Evolutionary conservation across 2,329 filamentous ascomycete genomes (phyloP), one percentile per base, ranked within the genome.

Genomic region (Cyphellophora europaea): DNA sequence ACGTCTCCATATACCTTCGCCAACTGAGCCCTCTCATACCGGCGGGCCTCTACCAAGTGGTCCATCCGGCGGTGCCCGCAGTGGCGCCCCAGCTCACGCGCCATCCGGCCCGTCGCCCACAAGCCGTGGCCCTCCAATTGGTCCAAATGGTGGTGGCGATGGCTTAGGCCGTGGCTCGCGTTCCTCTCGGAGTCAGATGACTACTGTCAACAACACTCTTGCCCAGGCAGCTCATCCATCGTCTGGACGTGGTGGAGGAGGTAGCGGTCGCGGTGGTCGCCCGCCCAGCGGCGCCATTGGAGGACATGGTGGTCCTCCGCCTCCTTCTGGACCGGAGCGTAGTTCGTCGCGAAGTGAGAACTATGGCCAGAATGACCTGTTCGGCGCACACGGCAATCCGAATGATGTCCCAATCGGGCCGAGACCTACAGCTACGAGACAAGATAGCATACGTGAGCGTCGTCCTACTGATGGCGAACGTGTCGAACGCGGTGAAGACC

Each of bases 121-220:
- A 16, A 51, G 47, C 13, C 51, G 62, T 33, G 56, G 53, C 8
- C 55, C 58, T 14, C 58, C 58, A 13, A 52, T 56, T 13, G 60
- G 57, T 3, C 50, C 57, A 23, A 50, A 56, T 19, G 52, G 54
- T 29, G 44, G 51, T 17, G n/a, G n/a, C n/a, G n/a, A n/a, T n/a
- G 58, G 56, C 31, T 57, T 62, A 33, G 40, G 35, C 11, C 56
- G 61, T 33, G 53, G 54, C 25, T 56, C 63, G 18, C 52, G 63
- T 19, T 63, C 66, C 41, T 66, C 66, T 40, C 59, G 65, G 10
- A 39, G 47, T 36, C 41, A 41, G 3, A 64, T 69, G 41, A 56
- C 59, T 11, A 59, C 58, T 2, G 53, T 69, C 35, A 66, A 66
- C 43, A 65, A 55, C 36, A 59, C 66, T 49, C 57, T 69, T 21